phyloP scores from a whole-genome alignment of 805 yeast genomes.

The Ogataea saltuana region DNA sequence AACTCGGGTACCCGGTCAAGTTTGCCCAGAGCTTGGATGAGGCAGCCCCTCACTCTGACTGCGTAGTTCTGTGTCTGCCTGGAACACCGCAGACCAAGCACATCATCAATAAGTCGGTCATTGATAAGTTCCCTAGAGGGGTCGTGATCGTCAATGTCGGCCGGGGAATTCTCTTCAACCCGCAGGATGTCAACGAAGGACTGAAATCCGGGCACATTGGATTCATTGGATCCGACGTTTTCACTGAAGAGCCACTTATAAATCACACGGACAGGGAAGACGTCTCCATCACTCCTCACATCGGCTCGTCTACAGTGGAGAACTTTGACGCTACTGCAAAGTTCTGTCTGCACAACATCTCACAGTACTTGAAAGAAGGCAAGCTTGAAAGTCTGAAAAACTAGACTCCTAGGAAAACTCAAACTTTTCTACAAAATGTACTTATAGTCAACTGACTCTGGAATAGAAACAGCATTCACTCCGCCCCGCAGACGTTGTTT shows the following conservation, averaged over 20 bases:
- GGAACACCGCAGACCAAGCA: conserved; percentile 58
- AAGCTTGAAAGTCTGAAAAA: conserved; percentile 23
- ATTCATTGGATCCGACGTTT: conserved; percentile 76
- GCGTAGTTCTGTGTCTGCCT: conserved; percentile 68
- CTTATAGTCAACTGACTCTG: too few species aligned
- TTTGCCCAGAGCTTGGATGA: conserved; percentile 48
- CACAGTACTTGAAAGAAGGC: conserved; percentile 42
- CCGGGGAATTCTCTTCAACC: conserved; percentile 69
- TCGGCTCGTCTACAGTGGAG: conserved; percentile 66
- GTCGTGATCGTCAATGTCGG: conserved; percentile 73
- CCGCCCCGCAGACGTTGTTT: conserved; percentile 15
- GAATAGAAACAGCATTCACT: background rate
- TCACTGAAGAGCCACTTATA: conserved; percentile 59
- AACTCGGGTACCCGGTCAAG: conserved; percentile 46
- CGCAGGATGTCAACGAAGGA: conserved; percentile 61
- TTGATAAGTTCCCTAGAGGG: conserved; percentile 51
- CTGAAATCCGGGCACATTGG: conserved; percentile 58
- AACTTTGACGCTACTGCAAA: conserved; percentile 53
- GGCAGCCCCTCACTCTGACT: conserved; percentile 42
- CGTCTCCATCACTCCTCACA: conserved; percentile 67
- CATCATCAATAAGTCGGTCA: conserved; percentile 49
- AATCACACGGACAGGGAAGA: conserved; percentile 55
- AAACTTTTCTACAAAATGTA: too few species aligned
- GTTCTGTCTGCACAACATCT: conserved; percentile 57
- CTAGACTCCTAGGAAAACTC: conserved; percentile 8